Conservation (phyloP, 768 basidiomycete species). For the Xerocomellus dryophilus region DNA sequence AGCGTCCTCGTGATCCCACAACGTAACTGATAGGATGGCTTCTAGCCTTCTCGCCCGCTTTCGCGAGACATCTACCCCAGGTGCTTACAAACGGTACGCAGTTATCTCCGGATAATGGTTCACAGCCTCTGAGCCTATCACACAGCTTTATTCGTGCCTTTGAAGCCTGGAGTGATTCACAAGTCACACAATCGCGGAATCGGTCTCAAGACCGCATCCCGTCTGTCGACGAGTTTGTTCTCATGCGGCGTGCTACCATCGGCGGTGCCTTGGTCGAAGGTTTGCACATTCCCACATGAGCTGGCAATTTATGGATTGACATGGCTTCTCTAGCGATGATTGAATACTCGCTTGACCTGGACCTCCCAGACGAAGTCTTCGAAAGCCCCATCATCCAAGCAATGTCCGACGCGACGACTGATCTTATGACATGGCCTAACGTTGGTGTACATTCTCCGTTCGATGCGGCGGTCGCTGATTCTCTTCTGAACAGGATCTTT, state of each 20-base stretch:
- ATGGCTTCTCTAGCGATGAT: constrained; percentile 28
- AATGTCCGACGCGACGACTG: constrained; percentile 40
- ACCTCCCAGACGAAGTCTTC: constrained; percentile 38
- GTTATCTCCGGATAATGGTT: background rate
- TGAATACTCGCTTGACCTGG: constrained; percentile 37
- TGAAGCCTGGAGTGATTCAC: constrained; percentile 35
- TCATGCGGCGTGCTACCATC: constrained; percentile 37
- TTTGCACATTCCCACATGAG: constrained; percentile 7
- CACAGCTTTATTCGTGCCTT: constrained; percentile 36
- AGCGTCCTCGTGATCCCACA: constrained; percentile 1
- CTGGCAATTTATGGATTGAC: background rate
- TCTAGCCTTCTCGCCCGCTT: constrained; percentile 34
- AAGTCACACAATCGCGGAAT: constrained; percentile 35
- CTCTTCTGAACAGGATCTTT: constrained; percentile 23
- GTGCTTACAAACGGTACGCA: constrained; percentile 34
- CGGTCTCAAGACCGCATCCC: constrained; percentile 36
- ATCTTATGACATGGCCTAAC: constrained; percentile 43
- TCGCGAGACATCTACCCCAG: constrained; percentile 36
- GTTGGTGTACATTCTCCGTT: constrained; percentile 23
- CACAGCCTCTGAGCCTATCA: constrained; percentile 1
- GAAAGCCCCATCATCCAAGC: constrained; percentile 32
- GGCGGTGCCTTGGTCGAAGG: constrained; percentile 40
- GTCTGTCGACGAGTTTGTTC: constrained; percentile 38
- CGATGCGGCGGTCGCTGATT: constrained; percentile 11
- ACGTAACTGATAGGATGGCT: constrained; percentile 5